These are phyloP conservation scores for Barnettozyma salicaria DNA, from an alignment of 805 yeast genomes.

Conservation along the genomic window DNA sequence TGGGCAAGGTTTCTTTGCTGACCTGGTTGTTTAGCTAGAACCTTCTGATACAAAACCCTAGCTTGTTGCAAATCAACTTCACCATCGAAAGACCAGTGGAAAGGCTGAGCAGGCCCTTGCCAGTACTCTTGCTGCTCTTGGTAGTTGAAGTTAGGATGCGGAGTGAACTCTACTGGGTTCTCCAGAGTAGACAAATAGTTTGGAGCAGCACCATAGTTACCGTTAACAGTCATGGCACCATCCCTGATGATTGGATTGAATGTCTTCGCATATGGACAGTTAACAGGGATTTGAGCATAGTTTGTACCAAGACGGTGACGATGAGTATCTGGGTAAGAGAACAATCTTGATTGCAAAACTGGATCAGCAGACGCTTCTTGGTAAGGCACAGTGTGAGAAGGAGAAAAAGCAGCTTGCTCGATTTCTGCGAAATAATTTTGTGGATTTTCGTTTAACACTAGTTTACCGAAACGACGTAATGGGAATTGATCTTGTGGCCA, in stretches of 20 bases:
- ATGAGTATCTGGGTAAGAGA: slow-evolving; percentile 81
- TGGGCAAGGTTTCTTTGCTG: slow-evolving; percentile 81
- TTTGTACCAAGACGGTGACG: slow-evolving; percentile 73
- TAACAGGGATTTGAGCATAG: slow-evolving; percentile 82
- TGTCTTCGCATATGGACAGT: slow-evolving; percentile 63
- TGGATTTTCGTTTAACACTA: slow-evolving; percentile 77
- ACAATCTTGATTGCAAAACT: slow-evolving; percentile 73
- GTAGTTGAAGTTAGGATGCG: slow-evolving; percentile 24
- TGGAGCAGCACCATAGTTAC: slow-evolving; percentile 73
- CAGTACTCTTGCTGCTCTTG: slow-evolving; percentile 74
- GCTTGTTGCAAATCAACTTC: slow-evolving; percentile 77
- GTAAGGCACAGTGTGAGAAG: slow-evolving; percentile 80
- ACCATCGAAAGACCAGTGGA: slow-evolving; percentile 74
- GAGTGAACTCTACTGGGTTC: slow-evolving; percentile 26
- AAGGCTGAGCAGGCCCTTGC: slow-evolving; percentile 77
- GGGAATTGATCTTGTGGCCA: slow-evolving; percentile 91
- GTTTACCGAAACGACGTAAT: slow-evolving; percentile 76
- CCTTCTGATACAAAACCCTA: slow-evolving; percentile 57
- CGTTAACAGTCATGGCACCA: slow-evolving; percentile 66
- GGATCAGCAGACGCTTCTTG: slow-evolving; percentile 82
- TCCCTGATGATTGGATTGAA: slow-evolving; percentile 76
- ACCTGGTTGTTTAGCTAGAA: slow-evolving; percentile 68
- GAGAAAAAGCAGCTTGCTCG: slow-evolving; percentile 82
- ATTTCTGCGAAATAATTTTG: slow-evolving; percentile 82
- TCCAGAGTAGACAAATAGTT: slow-evolving; percentile 58